These are phyloP conservation scores for Sporothrix sp. DNA, from an alignment of 2,329 filamentous ascomycete genomes.

Conservation along the genomic window DNA sequence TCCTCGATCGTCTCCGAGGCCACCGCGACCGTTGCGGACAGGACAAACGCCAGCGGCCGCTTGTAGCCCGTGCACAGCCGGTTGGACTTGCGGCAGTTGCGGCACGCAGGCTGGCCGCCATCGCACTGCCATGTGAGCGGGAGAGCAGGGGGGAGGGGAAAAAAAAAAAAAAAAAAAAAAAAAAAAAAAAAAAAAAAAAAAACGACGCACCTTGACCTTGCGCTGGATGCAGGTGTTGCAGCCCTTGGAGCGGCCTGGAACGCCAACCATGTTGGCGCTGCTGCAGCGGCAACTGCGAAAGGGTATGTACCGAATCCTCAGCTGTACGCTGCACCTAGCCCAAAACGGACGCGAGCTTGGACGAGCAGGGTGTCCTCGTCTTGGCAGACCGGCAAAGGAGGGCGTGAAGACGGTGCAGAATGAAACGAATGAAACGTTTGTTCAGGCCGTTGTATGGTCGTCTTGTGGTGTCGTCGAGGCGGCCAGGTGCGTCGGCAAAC, in stretches of 20 bases:
- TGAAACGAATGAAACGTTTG: no score
- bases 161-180: background rate
- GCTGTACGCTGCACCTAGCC: no score
- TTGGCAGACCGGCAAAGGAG: no score
- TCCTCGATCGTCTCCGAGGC: background rate
- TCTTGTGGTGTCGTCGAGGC: no score
- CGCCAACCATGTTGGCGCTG: constrained; percentile 18
- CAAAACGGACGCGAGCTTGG: no score
- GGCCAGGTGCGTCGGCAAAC: no score
- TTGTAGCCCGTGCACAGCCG: constrained; percentile 21
- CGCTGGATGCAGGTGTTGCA: constrained; percentile 19
- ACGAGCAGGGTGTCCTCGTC: background rate
- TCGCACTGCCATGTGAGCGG: constrained; percentile 18
- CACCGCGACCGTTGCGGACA: constrained; percentile 12
- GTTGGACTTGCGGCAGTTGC: constrained; percentile 21
- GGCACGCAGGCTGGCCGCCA: constrained; percentile 16
- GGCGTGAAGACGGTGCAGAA: no score
- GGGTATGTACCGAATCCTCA: no score
- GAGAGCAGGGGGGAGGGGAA: background rate
- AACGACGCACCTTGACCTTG: constrained; percentile 16
- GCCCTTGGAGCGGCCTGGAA: constrained; percentile 19
- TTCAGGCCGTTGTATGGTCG: no score
- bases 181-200: background rate
- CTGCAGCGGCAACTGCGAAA: no score
- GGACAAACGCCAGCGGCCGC: constrained; percentile 17